Base-by-base conservation (phyloP, 371 early-diverging fungal species). In the Actinomortierella wolfii region DNA sequence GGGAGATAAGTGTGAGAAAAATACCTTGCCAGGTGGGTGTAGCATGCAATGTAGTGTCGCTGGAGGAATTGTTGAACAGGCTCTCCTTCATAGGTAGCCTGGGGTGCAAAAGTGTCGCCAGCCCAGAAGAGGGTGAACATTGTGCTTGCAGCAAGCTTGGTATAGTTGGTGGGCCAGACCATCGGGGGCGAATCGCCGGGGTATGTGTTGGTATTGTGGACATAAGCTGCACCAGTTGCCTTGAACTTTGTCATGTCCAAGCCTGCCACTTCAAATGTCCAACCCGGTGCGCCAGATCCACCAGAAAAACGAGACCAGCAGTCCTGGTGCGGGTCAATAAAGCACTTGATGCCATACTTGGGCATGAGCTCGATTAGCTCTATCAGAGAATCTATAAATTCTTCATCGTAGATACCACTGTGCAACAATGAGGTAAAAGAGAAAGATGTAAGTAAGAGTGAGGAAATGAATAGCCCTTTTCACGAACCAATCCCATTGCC, bases 111-210 rank as follows among this genome's bases (percentile, higher is more conserved):
- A 0, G 81, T 83, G 39, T 86, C 80, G 23, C 93, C 93, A 8
- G 78, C 94, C 71, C 89, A 93, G 57, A 92, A 92, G n/a, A 92
- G 67, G 0, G 94, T 91, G 59, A 92, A 92, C 92, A 93, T 92
- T 24, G 94, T 92, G 17, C 88, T 82, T 7, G 84, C 78, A 15
- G 90, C 93, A n/a, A 92, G 79, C 60, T 93, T 92, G 40, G 82
- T 81, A 63, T 92, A 90, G 61, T 93, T 93, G 18, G 94, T 92
- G 0, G 92, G 87, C 94, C 94, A 93, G 29, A 89, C 89, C 94
- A 93, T 93, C 20, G 88, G 89, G 4, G 85, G 81, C 17, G 83
- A 83, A 53, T 85, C 86, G 14, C 84, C 85, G 26, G 83, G 81
- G 39, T 80, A 81, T 29, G 83, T 83, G 64, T 91, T 87, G 21